Evolutionary conservation across 352 stramenopile species (phyloP).

Genomic region (Phytophthora foliorum): DNA sequence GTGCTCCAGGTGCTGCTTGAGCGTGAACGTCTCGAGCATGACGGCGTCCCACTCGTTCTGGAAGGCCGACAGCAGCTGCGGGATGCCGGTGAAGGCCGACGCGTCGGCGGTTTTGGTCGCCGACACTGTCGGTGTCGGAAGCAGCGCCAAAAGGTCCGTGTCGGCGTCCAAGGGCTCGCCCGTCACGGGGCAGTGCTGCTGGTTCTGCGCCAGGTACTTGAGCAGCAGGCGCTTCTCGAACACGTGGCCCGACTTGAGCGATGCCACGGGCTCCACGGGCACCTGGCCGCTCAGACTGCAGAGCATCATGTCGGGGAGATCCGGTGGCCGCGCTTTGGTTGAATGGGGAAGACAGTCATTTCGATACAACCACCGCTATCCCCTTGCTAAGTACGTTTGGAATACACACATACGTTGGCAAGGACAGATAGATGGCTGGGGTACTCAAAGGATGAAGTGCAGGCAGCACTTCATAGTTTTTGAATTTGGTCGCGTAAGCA

Average conservation of each 20-base stretch:
- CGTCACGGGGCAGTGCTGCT: constrained; percentile 80
- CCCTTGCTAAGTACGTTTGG: too few species aligned
- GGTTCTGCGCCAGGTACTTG: constrained; percentile 80
- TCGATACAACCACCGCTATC: too few species aligned
- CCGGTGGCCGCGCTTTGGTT: background rate
- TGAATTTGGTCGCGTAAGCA: too few species aligned
- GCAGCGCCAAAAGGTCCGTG: constrained; percentile 75
- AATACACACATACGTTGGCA: too few species aligned
- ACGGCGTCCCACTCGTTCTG: constrained; percentile 96
- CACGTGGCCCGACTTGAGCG: constrained; percentile 85
- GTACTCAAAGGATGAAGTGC: too few species aligned
- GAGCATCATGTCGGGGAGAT: constrained; percentile 56
- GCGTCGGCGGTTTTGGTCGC: constrained; percentile 17
- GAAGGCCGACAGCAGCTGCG: constrained; percentile 78
- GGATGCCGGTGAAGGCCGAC: constrained; percentile 54
- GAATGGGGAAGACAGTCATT: constrained; percentile 9
- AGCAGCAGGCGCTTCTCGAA: constrained; percentile 91
- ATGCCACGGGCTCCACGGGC: constrained; percentile 85
- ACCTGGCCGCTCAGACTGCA: constrained; percentile 88
- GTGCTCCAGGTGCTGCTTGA: constrained; percentile 95
- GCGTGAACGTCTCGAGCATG: constrained; percentile 95
- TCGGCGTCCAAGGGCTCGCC: constrained; percentile 64
- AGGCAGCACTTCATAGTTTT: too few species aligned
- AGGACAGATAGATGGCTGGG: too few species aligned
- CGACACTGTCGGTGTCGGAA: constrained; percentile 42